phyloP scores from a whole-genome alignment of 208 protist species.

The Endotrypanum monterogeii region DNA sequence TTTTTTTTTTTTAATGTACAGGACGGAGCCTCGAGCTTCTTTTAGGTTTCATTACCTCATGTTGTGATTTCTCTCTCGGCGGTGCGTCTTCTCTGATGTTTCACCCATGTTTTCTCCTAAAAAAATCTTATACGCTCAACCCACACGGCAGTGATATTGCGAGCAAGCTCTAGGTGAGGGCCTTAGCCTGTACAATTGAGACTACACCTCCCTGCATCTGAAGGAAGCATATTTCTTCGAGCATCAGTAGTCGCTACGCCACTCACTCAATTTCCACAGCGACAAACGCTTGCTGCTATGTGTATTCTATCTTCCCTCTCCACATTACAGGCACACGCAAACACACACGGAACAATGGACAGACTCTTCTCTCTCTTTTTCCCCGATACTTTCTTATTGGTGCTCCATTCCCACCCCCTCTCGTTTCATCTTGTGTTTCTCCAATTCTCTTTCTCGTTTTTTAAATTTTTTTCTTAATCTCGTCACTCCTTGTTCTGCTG shows the following conservation, averaged over 20 bases:
- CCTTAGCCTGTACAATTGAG: neutral
- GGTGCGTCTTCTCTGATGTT: neutral
- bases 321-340: too few relatives aligned
- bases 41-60: neutral
- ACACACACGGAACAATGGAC: neutral
- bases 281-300: neutral
- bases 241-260: neutral
- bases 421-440: neutral
- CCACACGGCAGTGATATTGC: neutral
- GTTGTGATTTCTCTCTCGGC: neutral
- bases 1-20: constrained; percentile 10
- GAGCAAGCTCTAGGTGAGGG: neutral
- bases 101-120: neutral
- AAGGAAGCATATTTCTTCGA: neutral
- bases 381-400: neutral
- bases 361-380: neutral
- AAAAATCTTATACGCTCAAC: too few relatives aligned
- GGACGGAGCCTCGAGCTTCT: neutral
- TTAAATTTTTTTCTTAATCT: neutral
- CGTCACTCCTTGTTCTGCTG: neutral
- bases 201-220: neutral
- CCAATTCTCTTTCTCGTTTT: neutral
- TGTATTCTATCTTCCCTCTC: neutral
- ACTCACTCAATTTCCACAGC: neutral
- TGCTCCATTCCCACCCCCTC: neutral